phyloP scores from a whole-genome alignment of 2,329 filamentous ascomycete species.

The Apiospora marii region DNA sequence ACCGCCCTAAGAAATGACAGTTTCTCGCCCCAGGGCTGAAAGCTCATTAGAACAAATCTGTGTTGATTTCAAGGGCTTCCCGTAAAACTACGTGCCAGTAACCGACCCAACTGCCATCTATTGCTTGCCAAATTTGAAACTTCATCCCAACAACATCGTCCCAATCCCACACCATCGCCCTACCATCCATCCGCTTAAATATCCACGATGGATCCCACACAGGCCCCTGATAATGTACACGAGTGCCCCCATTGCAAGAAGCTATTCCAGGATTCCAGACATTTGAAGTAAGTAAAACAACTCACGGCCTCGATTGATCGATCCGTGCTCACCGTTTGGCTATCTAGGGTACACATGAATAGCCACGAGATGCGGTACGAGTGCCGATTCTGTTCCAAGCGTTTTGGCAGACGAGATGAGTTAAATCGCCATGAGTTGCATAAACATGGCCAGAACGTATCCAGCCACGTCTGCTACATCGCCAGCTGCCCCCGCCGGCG shows the following conservation, averaged over 20 bases:
- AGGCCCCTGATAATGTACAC: background rate
- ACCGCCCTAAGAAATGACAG: too few relatives aligned
- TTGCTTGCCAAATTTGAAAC: too few relatives aligned
- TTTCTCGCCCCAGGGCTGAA: too few relatives aligned
- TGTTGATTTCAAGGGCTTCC: too few relatives aligned
- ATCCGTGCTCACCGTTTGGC: background rate
- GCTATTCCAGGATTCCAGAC: background rate
- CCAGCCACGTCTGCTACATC: background rate
- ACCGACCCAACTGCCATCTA: too few relatives aligned
- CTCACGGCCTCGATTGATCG: too few relatives aligned
- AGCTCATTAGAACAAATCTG: too few relatives aligned
- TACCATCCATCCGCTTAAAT: background rate
- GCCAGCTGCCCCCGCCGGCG: background rate
- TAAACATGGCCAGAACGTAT: background rate
- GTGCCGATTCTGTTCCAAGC: background rate
- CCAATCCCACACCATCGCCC: too few relatives aligned
- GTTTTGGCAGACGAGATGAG: background rate
- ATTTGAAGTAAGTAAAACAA: background rate
- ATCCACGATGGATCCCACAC: background rate
- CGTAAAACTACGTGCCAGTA: too few relatives aligned
- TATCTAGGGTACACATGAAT: background rate
- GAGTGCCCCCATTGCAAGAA: background rate
- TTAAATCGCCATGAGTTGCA: background rate
- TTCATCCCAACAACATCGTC: too few relatives aligned
- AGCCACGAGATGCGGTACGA: background rate